Evolutionary conservation across 306 rosid species (phyloP).

Genomic region (Corylus americana): DNA sequence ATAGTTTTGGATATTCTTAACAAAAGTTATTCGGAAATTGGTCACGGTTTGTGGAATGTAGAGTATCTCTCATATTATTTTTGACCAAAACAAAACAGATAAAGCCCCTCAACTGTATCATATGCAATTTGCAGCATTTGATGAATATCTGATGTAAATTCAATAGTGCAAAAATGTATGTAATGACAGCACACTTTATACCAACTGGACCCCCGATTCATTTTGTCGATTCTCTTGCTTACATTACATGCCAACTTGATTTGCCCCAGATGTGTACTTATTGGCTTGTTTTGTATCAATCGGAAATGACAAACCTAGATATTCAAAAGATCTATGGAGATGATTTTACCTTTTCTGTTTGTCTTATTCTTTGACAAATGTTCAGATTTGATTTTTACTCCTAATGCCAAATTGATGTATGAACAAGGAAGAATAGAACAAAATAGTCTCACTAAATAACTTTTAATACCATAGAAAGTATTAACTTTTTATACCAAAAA

Average conservation of each 20-base stretch:
- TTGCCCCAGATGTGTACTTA: not conserved
- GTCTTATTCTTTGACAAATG: not conserved
- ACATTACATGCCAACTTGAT: not conserved
- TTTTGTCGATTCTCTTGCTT: not conserved
- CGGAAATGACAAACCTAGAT: not conserved
- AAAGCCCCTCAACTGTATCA: not conserved
- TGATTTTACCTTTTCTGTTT: not conserved
- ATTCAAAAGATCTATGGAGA: not conserved
- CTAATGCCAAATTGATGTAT: too few species aligned
- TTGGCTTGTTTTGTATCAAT: not conserved
- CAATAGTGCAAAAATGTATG: conserved; percentile 7
- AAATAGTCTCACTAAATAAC: too few species aligned
- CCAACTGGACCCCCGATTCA: conserved; percentile 6
- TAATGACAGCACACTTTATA: not conserved
- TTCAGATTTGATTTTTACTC: too few species aligned
- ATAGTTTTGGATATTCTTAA: conserved; percentile 8
- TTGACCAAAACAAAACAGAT: conserved; percentile 13
- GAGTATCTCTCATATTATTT: not conserved
- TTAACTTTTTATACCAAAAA: too few species aligned
- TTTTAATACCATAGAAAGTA: too few species aligned
- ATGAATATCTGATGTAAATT: conserved; percentile 21
- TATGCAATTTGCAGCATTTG: conserved; percentile 8
- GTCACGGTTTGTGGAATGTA: conserved; percentile 1
- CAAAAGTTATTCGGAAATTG: conserved; percentile 11
- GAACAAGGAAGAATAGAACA: too few species aligned